Percentiles rank a stretch among this genome's conserved stretches.
phyloP scores from a whole-genome alignment of 176 grass and related monocot species.

The Tillandsia fasciculata region DNA sequence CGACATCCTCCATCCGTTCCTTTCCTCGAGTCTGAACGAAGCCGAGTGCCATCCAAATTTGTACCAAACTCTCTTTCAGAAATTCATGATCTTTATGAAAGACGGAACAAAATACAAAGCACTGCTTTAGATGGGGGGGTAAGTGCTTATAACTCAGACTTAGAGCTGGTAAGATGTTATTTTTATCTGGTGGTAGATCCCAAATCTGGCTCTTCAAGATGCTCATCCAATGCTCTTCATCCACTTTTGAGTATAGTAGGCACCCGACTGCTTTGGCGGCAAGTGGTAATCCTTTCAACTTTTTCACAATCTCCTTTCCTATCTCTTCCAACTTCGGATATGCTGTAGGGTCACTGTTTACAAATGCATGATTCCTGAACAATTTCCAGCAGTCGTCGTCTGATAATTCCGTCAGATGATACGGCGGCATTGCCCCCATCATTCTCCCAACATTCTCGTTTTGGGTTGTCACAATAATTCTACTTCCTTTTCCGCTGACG shows the following conservation, averaged over 20 bases:
- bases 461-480: conserved; percentile 54
- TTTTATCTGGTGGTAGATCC: conserved; percentile 56
- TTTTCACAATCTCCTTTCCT: conserved; percentile 67
- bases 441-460: conserved; percentile 49
- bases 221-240: conserved; percentile 50
- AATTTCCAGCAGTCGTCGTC: conserved; percentile 61
- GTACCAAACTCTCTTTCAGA: conserved; percentile 38
- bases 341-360: conserved; percentile 29
- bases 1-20: conserved; percentile 45
- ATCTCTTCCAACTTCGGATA: conserved; percentile 53
- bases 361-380: conserved; percentile 72
- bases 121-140: conserved; percentile 49
- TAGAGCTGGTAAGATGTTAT: conserved; percentile 70
- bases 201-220: conserved; percentile 70
- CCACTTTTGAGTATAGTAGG: conserved; percentile 37
- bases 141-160: conserved; percentile 68
- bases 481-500: conserved; percentile 38
- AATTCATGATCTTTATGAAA: conserved; percentile 78
- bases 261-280: conserved; percentile 67
- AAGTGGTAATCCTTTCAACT: conserved; percentile 68
- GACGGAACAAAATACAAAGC: conserved; percentile 70
- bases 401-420: conserved; percentile 46
- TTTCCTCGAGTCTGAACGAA: conserved; percentile 39
- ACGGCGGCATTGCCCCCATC: conserved; percentile 34
- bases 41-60: conserved; percentile 73